These are phyloP conservation scores for Mimosa pudica DNA, from an alignment of 306 rosid genomes.

Conservation along the genomic window DNA sequence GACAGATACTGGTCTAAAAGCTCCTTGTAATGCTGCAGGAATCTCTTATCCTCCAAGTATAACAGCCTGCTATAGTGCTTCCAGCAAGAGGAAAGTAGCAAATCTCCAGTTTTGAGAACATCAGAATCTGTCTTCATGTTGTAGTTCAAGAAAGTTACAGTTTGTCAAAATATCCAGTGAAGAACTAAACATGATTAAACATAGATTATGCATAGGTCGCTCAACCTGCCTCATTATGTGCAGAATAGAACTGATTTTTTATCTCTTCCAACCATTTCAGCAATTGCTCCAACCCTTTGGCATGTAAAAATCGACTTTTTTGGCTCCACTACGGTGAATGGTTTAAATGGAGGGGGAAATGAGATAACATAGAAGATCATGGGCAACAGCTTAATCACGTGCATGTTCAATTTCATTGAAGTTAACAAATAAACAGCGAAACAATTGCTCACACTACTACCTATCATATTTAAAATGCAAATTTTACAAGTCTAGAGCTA, in stretches of 20 bases:
- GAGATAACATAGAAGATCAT: slow-evolving; percentile 29
- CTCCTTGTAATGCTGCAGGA: slow-evolving; percentile 62
- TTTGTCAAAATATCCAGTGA: slow-evolving; percentile 34
- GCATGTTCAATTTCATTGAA: slow-evolving; percentile 1
- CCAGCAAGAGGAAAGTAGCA: slow-evolving; percentile 95
- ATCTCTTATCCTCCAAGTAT: slow-evolving; percentile 71
- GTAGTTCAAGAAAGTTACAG: slow-evolving; percentile 40
- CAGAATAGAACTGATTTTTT: slow-evolving; percentile 48
- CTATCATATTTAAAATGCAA: slow-evolving; percentile 19
- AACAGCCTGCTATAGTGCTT: slow-evolving; percentile 82
- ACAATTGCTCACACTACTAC: not conserved
- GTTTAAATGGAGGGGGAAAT: slow-evolving; percentile 32
- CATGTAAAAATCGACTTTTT: slow-evolving; percentile 79
- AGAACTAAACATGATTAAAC: slow-evolving; percentile 24
- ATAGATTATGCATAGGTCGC: slow-evolving; percentile 36
- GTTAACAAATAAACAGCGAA: slow-evolving; percentile 23
- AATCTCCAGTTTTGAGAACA: slow-evolving; percentile 62
- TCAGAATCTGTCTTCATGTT: slow-evolving; percentile 60
- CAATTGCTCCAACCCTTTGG: slow-evolving; percentile 84
- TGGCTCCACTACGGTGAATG: slow-evolving; percentile 73
- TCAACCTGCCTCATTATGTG: slow-evolving; percentile 84
- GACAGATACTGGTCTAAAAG: slow-evolving; percentile 82
- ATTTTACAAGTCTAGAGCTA: not conserved
- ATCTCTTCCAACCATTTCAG: slow-evolving; percentile 85
- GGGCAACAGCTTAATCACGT: slow-evolving; percentile 21